Evolutionary conservation across 2,329 filamentous ascomycete genomes (phyloP).

Genomic region (Metarhizium album): DNA sequence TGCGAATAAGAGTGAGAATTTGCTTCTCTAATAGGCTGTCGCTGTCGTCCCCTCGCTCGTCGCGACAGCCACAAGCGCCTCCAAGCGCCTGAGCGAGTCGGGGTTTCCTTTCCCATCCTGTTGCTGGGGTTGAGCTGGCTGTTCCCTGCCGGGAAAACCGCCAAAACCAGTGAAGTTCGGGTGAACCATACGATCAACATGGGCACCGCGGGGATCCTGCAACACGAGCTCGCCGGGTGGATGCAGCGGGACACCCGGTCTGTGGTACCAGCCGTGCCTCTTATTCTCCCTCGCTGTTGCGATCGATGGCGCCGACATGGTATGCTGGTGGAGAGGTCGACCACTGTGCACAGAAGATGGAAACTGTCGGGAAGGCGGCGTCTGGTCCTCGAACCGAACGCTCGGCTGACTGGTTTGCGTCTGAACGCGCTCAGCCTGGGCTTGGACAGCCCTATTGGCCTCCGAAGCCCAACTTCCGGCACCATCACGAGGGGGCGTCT

Average conservation of each 20-base stretch:
- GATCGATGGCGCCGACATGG: conserved; percentile 47
- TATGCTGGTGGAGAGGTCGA: conserved; percentile 40
- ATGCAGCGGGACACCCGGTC: conserved; percentile 29
- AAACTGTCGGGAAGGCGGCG: conserved; percentile 23
- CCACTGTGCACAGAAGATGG: conserved; percentile 17
- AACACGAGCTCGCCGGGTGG: conserved; percentile 20
- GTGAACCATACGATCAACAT: conserved; percentile 46
- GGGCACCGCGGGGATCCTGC: conserved; percentile 26
- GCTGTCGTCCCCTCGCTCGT: conserved; percentile 33
- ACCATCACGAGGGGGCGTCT: conserved; percentile 38
- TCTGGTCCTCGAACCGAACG: conserved; percentile 45
- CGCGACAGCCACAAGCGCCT: conserved; percentile 33
- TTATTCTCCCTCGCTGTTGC: conserved; percentile 49
- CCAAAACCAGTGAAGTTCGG: conserved; percentile 43
- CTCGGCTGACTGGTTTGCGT: conserved; percentile 33
- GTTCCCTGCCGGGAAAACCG: conserved; percentile 34
- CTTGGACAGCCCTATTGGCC: conserved; percentile 42
- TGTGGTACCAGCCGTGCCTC: conserved; percentile 64
- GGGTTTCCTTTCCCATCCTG: conserved; percentile 19
- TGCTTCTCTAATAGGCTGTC: conserved; percentile 23
- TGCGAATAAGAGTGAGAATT: background rate
- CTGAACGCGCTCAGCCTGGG: conserved; percentile 36
- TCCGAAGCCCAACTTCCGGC: conserved; percentile 48
- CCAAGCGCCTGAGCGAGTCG: conserved; percentile 27
- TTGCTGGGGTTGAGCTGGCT: conserved; percentile 15